These are phyloP conservation scores for Aspergillus oerlinghausenensis DNA, from an alignment of 2,329 filamentous ascomycete species.

Conservation along the genomic window DNA sequence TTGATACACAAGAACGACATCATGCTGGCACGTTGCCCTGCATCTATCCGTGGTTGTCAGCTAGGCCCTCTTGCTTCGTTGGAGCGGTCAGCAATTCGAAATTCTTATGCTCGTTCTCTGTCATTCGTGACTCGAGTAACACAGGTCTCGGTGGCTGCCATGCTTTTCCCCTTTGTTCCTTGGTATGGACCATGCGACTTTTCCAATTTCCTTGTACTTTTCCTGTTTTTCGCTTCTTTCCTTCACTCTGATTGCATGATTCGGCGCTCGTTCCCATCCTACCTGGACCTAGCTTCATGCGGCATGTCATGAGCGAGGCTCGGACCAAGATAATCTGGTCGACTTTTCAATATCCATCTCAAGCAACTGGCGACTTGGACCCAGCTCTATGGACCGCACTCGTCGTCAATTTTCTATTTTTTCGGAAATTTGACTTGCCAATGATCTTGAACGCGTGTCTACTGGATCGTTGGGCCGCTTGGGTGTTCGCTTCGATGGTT, in stretches of 20 bases:
- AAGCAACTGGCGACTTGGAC: conserved; percentile 7
- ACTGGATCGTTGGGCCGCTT: neutral
- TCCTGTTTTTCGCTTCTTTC: neutral
- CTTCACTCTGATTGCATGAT: conserved; percentile 10
- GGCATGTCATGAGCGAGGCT: conserved; percentile 7
- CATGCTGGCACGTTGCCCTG: conserved; percentile 13
- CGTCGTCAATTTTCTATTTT: neutral
- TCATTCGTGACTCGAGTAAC: conserved; percentile 18
- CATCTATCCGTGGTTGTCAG: conserved; percentile 10
- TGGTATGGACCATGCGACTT: conserved; percentile 6
- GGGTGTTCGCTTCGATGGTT: neutral
- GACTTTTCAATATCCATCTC: conserved; percentile 12
- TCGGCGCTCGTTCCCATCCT: neutral
- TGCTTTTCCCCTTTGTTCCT: conserved; percentile 27
- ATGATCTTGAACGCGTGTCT: neutral
- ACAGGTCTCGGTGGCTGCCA: conserved; percentile 30
- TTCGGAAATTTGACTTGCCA: neutral
- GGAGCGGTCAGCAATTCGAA: conserved; percentile 4
- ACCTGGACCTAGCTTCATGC: neutral
- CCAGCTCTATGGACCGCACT: conserved; percentile 9
- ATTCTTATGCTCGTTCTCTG: conserved; percentile 9
- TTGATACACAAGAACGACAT: conserved; percentile 7
- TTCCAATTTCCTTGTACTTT: conserved; percentile 2
- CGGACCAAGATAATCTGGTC: conserved; percentile 11
- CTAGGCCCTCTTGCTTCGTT: neutral